Evolutionary conservation across 2,329 filamentous ascomycete genomes (phyloP).

Genomic region (Atkinsonella texensis): DNA sequence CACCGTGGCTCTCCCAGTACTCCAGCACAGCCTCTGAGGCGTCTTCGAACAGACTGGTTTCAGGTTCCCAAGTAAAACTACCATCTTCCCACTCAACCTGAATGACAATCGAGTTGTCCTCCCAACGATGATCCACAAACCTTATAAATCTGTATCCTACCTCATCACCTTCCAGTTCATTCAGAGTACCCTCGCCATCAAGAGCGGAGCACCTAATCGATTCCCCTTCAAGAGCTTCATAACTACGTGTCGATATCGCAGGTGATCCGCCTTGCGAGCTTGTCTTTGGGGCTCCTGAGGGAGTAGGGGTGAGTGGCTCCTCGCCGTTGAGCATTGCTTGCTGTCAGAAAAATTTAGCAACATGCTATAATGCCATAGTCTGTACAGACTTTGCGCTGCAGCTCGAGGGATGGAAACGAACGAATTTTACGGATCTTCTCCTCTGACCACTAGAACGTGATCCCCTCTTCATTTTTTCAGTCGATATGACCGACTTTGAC

Average conservation of each 20-base stretch:
- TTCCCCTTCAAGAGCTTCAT: background rate
- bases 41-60: constrained; percentile 21
- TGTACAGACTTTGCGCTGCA: background rate
- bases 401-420: background rate
- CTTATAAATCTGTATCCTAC: constrained; percentile 12
- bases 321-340: background rate
- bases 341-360: background rate
- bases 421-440: constrained; percentile 2
- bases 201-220: background rate
- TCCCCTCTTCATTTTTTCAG: background rate
- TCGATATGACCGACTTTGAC: background rate
- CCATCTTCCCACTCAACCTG: constrained; percentile 20
- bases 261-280: background rate
- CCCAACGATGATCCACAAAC: constrained; percentile 19
- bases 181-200: background rate
- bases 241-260: background rate
- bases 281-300: background rate
- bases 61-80: constrained; percentile 22
- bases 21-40: constrained; percentile 17
- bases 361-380: background rate
- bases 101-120: constrained; percentile 17
- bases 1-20: constrained; percentile 20
- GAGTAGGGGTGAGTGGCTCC: background rate
- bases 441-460: background rate
- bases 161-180: background rate